Conservation (phyloP, 2,329 filamentous ascomycete species). For the Colletotrichum tabaci region DNA sequence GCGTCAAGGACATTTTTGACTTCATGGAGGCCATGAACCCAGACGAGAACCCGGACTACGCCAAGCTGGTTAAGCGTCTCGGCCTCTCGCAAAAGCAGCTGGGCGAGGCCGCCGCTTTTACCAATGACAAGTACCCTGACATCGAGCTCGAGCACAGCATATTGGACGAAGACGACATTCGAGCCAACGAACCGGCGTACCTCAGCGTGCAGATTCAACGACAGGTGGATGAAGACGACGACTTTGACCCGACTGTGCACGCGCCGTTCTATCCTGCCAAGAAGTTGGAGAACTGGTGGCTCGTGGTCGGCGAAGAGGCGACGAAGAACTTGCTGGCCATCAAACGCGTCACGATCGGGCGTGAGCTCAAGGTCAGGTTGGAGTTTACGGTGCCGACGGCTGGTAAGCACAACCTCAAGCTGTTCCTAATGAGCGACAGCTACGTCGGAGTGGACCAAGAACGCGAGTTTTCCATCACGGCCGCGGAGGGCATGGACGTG, state of each 20-base stretch:
- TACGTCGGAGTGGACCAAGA: constrained; percentile 98
- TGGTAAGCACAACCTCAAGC: constrained; percentile 88
- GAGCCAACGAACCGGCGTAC: constrained; percentile 84
- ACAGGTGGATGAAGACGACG: constrained; percentile 79
- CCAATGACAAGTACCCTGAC: constrained; percentile 96
- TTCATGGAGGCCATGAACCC: constrained; percentile 99
- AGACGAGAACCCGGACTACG: constrained; percentile 88
- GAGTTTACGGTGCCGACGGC: constrained; percentile 90
- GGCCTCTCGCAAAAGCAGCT: constrained; percentile 86
- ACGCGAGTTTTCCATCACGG: constrained; percentile 86
- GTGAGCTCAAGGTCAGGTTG: constrained; percentile 82
- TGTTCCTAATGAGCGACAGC: constrained; percentile 97
- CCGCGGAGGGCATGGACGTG: constrained; percentile 94
- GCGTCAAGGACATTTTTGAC: constrained; percentile 93
- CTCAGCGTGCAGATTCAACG: constrained; percentile 89
- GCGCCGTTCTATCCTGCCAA: constrained; percentile 93
- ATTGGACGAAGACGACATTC: constrained; percentile 84
- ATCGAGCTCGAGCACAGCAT: constrained; percentile 92
- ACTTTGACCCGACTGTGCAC: constrained; percentile 86
- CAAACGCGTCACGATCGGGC: constrained; percentile 91
- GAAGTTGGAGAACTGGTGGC: constrained; percentile 99
- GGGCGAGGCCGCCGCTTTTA: constrained; percentile 91
- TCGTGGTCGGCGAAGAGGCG: constrained; percentile 94
- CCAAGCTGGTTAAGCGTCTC: constrained; percentile 81
- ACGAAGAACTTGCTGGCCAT: constrained; percentile 91